Percentiles rank a stretch among this genome's conserved stretches.
Conservation (phyloP, 106 monocot species). For the Narthecium ossifragum region DNA sequence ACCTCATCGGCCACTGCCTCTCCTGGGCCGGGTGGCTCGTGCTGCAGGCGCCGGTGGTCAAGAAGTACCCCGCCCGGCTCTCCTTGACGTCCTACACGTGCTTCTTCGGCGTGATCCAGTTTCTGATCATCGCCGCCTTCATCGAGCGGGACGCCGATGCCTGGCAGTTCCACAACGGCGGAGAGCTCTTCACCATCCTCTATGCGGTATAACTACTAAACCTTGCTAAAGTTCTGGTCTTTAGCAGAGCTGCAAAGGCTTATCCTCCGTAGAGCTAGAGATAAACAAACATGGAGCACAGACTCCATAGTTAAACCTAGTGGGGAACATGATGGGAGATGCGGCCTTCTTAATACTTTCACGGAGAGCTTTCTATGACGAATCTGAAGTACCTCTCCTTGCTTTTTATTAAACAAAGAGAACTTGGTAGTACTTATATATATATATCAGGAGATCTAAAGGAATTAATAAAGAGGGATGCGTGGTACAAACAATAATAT, state of each 20-base stretch:
- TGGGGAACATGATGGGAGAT: slow-evolving; percentile 34
- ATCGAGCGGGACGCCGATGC: slow-evolving; percentile 64
- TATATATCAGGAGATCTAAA: too few species aligned
- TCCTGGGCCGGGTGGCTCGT: slow-evolving; percentile 98
- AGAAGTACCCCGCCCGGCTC: slow-evolving; percentile 94
- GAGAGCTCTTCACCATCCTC: slow-evolving; percentile 88
- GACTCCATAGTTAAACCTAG: slow-evolving; percentile 7
- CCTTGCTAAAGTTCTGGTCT: too few species aligned
- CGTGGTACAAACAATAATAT: too few species aligned
- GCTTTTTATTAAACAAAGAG: too few species aligned
- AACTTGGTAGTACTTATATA: too few species aligned
- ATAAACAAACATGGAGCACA: too few species aligned
- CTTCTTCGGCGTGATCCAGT: slow-evolving; percentile 96
- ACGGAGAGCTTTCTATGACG: too few species aligned
- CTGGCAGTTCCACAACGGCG: slow-evolving; percentile 64
- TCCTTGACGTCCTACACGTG: slow-evolving; percentile 96
- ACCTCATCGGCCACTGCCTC: slow-evolving; percentile 84
- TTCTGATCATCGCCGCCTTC: slow-evolving; percentile 80
- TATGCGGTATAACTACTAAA: slow-evolving; percentile 51
- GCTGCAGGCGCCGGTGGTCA: slow-evolving; percentile 82
- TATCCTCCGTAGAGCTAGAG: too few species aligned
- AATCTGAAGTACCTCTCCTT: too few species aligned
- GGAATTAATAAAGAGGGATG: too few species aligned
- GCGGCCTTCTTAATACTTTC: slow-evolving; percentile 7
- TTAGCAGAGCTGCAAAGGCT: too few species aligned